These are phyloP conservation scores for Mycena leptocephala DNA, from an alignment of 768 basidiomycete species.

Conservation along the genomic window DNA sequence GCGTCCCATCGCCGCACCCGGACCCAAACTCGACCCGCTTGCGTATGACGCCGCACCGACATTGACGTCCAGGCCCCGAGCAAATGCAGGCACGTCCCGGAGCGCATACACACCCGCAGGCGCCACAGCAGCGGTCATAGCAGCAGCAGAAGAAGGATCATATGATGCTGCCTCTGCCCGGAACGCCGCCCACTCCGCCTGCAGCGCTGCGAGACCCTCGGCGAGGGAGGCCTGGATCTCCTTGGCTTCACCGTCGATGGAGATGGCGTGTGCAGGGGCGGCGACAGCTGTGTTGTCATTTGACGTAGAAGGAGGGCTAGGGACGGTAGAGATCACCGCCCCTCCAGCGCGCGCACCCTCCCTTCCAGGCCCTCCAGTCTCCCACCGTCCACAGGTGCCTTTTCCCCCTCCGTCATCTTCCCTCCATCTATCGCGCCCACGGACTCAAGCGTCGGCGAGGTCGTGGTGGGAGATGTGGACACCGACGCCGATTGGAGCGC, in stretches of 20 bases:
- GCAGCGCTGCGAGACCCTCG: constrained; percentile 10
- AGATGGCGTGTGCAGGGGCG: too few species aligned
- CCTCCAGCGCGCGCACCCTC: neutral
- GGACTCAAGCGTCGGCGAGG: neutral
- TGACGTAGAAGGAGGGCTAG: neutral
- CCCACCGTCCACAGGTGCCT: neutral
- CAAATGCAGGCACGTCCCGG: neutral
- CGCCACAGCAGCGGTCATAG: too few species aligned
- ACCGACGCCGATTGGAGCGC: neutral
- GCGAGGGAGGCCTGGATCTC: constrained; percentile 4
- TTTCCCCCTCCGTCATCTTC: neutral
- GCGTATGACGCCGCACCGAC: too few species aligned
- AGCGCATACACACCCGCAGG: too few species aligned
- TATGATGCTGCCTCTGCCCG: constrained; percentile 15
- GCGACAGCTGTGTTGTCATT: neutral
- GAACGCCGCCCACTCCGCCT: constrained; percentile 28
- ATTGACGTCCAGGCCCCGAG: neutral
- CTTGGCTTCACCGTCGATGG: neutral
- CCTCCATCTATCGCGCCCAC: too few species aligned
- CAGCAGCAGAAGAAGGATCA: neutral
- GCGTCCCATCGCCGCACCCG: too few species aligned
- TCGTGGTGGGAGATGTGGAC: neutral
- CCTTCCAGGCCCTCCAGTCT: neutral
- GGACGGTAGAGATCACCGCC: neutral
- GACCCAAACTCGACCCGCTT: too few species aligned